phyloP scores from a whole-genome alignment of 2,329 filamentous ascomycete genomes.

The Chaetothyriales sp. region DNA sequence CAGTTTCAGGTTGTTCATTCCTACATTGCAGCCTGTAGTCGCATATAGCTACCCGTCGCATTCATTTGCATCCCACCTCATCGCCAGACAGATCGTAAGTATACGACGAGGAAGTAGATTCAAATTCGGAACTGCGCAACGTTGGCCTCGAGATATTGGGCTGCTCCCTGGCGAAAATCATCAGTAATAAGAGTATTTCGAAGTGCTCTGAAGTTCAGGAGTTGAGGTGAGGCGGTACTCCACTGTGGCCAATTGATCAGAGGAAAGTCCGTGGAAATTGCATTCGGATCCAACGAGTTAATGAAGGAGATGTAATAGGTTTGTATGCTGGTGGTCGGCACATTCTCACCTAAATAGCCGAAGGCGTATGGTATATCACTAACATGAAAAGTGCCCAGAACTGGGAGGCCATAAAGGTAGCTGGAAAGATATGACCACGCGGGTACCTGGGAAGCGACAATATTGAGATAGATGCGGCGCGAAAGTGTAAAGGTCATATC shows the following conservation, averaged over 20 bases:
- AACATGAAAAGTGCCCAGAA: conserved; percentile 64
- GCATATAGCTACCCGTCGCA: neutral
- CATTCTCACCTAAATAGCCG: conserved; percentile 47
- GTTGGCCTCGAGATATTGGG: neutral
- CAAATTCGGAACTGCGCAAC: conserved; percentile 9
- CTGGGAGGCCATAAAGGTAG: conserved; percentile 56
- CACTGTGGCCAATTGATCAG: conserved; percentile 1
- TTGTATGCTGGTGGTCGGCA: conserved; percentile 34
- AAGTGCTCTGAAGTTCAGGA: neutral
- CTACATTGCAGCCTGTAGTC: too few relatives aligned
- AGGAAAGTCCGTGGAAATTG: neutral
- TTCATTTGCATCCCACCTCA: neutral
- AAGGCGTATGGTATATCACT: conserved; percentile 58
- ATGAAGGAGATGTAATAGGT: conserved; percentile 60
- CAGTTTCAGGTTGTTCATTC: too few relatives aligned
- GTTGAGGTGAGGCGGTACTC: neutral
- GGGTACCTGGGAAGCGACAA: conserved; percentile 44
- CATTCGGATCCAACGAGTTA: conserved; percentile 56
- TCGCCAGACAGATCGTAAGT: conserved; percentile 14
- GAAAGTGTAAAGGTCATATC: conserved; percentile 57
- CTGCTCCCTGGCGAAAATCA: neutral
- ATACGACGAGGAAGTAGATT: conserved; percentile 18
- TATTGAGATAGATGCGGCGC: conserved; percentile 48
- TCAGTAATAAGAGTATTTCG: neutral
- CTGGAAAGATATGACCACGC: conserved; percentile 63